Percentiles rank a stretch among this genome's conserved stretches.
Conservation (phyloP, 768 basidiomycete genomes). For the Artomyces pyxidatus region DNA sequence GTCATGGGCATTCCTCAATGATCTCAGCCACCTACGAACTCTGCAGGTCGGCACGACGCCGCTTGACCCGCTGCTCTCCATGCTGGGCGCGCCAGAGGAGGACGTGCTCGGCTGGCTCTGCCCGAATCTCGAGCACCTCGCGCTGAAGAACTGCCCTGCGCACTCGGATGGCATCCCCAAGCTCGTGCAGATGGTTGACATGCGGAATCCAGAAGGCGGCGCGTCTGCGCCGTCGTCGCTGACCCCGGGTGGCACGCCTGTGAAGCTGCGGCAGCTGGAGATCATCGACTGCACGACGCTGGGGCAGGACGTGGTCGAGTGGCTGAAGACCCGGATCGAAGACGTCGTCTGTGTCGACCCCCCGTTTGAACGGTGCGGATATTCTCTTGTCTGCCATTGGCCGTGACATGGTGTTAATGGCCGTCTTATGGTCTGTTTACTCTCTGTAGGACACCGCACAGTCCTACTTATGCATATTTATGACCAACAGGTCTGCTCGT, state of each 20-base stretch:
- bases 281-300: slow-evolving; percentile 58
- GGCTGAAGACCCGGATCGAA: slow-evolving; percentile 55
- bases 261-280: slow-evolving; percentile 49
- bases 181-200: slow-evolving; percentile 65
- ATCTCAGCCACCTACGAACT: slow-evolving; percentile 48
- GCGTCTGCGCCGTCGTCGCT: slow-evolving; percentile 23
- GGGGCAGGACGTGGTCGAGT: slow-evolving; percentile 61
- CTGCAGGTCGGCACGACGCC: slow-evolving; percentile 59
- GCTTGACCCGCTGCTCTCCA: slow-evolving; percentile 52
- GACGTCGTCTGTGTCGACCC: slow-evolving; percentile 59
- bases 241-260: slow-evolving; percentile 41
- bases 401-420: slow-evolving; percentile 11
- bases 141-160: slow-evolving; percentile 56
- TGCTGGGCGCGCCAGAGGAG: slow-evolving; percentile 54
- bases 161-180: slow-evolving; percentile 58
- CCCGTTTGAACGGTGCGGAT: slow-evolving; percentile 34
- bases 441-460: slow-evolving; percentile 16
- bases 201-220: slow-evolving; percentile 51
- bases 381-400: slow-evolving; percentile 16
- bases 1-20: slow-evolving; percentile 59
- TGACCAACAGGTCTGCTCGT: too few species aligned
- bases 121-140: slow-evolving; percentile 50
- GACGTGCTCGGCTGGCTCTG: slow-evolving; percentile 53
- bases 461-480: slow-evolving; percentile 19
- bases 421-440: slow-evolving; percentile 6